These are phyloP conservation scores for Cladobotryum protrusum DNA, from an alignment of 2,329 filamentous ascomycete species.

Conservation along the genomic window DNA sequence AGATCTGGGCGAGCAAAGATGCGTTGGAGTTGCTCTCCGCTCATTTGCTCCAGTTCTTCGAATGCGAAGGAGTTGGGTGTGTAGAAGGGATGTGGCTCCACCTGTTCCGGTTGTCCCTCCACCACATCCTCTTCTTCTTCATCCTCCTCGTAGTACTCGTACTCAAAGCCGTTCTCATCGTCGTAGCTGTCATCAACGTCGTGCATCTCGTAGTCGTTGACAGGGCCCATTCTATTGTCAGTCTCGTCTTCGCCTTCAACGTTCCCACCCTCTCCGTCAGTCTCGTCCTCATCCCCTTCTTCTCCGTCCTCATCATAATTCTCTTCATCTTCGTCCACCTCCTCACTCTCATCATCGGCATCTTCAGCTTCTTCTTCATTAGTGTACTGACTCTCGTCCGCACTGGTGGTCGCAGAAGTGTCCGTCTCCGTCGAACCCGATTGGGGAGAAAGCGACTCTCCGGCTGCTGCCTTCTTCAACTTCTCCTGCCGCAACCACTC, in stretches of 20 bases:
- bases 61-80: no score
- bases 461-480: neutral
- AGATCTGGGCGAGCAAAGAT: no score
- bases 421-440: no score
- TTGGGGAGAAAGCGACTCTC: no score
- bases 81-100: no score
- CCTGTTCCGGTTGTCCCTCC: no score
- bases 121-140: no score
- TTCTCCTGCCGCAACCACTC: constrained; percentile 17
- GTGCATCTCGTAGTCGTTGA: neutral
- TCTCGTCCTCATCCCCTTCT: neutral
- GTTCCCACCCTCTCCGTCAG: constrained; percentile 1
- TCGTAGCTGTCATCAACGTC: neutral
- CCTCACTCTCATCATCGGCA: constrained; percentile 9
- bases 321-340: neutral
- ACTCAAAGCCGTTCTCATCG: neutral
- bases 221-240: no score
- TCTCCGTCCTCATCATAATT: neutral
- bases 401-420: no score
- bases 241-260: neutral
- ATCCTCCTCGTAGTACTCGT: no score
- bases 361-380: constrained; percentile 7
- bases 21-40: no score
- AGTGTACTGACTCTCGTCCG: neutral
- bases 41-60: no score